A percentile compares a stretch with the other conserved stretches of the same genome.
These are phyloP conservation scores for Berberis thunbergii DNA, from an alignment of 164 flowering plant genomes.

Conservation along the genomic window DNA sequence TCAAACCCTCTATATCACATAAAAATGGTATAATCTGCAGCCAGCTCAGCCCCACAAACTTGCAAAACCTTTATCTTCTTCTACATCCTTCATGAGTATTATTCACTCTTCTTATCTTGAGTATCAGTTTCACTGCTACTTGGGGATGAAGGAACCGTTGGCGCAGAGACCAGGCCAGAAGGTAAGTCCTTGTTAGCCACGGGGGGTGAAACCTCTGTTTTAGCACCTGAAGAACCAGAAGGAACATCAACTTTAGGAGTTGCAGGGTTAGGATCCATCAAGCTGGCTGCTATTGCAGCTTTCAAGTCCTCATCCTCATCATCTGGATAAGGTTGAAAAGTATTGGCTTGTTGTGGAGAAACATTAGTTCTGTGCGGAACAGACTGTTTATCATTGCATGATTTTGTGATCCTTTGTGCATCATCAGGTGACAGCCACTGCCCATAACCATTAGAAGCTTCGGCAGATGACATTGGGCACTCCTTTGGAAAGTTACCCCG, in stretches of 20 bases:
- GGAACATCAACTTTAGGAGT: slow-evolving; percentile 11
- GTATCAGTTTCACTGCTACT: not conserved
- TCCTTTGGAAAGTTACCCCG: slow-evolving; percentile 87
- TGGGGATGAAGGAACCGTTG: no score
- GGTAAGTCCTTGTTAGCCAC: not conserved
- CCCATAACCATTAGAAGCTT: slow-evolving; percentile 71
- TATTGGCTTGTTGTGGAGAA: slow-evolving; percentile 17
- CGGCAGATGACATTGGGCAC: slow-evolving; percentile 65
- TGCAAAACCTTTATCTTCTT: not conserved
- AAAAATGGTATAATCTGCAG: no score
- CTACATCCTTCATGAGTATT: not conserved
- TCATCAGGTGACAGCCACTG: slow-evolving; percentile 94
- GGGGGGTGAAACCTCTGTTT: slow-evolving; percentile 1
- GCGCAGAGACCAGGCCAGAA: slow-evolving; percentile 1
- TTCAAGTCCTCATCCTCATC: slow-evolving; percentile 61
- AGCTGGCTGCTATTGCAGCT: slow-evolving; percentile 87
- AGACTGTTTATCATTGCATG: slow-evolving; percentile 34
- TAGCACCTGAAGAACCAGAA: not conserved
- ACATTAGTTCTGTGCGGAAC: slow-evolving; percentile 10
- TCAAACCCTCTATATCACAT: no score
- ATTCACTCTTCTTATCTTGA: slow-evolving; percentile 3
- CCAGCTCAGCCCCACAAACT: no score
- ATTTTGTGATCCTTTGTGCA: slow-evolving; percentile 72
- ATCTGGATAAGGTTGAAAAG: slow-evolving; percentile 18
- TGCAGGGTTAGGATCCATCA: slow-evolving; percentile 46